Evolutionary conservation across 306 rosid genomes (phyloP).

Genomic region (Oxytropis ochrocephala): DNA sequence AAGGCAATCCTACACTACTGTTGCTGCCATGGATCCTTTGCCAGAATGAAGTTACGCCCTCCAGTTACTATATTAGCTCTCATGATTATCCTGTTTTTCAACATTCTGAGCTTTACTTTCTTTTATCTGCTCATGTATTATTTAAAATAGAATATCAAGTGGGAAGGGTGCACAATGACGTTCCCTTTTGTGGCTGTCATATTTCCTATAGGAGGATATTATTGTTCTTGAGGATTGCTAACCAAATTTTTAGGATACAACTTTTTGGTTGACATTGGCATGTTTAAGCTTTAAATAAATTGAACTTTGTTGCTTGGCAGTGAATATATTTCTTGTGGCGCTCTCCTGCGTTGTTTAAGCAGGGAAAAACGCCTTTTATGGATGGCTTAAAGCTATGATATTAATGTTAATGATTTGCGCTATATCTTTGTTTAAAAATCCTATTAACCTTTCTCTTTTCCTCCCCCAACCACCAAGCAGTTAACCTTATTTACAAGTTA

Average conservation of each 20-base stretch:
- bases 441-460: too few species aligned
- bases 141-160: slow-evolving; percentile 2
- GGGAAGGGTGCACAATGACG: background rate
- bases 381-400: background rate
- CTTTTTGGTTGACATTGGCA: background rate
- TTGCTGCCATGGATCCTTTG: background rate
- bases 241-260: background rate
- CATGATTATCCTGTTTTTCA: slow-evolving; percentile 6
- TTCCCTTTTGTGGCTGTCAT: background rate
- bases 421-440: too few species aligned
- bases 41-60: slow-evolving; percentile 11
- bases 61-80: slow-evolving; percentile 8
- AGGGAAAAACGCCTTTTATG: background rate
- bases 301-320: background rate
- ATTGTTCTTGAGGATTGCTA: background rate
- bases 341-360: background rate
- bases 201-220: slow-evolving; percentile 4
- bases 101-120: background rate
- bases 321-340: background rate
- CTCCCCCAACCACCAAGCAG: too few species aligned
- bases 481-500: too few species aligned
- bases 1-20: background rate
- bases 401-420: too few species aligned
- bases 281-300: background rate
- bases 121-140: slow-evolving; percentile 8